Conservation (phyloP, 2,329 filamentous ascomycete species). For the Aspergillus latus region DNA sequence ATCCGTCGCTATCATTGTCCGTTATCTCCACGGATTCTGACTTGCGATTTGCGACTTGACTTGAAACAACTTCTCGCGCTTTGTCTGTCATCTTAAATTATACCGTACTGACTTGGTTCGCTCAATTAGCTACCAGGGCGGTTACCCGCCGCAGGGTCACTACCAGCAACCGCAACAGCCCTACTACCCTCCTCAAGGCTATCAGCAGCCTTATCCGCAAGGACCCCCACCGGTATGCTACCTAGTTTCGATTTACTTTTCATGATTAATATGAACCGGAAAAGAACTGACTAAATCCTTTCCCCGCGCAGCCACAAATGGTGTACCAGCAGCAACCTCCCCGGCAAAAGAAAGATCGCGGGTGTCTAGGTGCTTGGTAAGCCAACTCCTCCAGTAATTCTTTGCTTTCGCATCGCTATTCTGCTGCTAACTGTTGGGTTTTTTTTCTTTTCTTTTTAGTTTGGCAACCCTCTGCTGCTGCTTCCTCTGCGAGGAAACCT, state of each 20-base stretch:
- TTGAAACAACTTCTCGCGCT: too few species aligned
- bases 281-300: neutral
- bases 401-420: neutral
- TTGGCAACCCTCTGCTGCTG: slow-evolving; percentile 62
- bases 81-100: too few species aligned
- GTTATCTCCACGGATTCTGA: neutral
- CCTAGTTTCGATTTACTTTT: neutral
- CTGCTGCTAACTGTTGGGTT: slow-evolving; percentile 12
- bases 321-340: slow-evolving; percentile 54
- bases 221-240: slow-evolving; percentile 27
- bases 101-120: neutral
- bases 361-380: slow-evolving; percentile 55
- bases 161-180: slow-evolving; percentile 37
- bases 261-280: too few species aligned
- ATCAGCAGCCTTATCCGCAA: slow-evolving; percentile 28
- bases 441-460: slow-evolving; percentile 31
- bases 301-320: slow-evolving; percentile 32
- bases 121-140: neutral
- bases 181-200: slow-evolving; percentile 31
- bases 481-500: slow-evolving; percentile 64
- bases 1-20: neutral
- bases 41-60: neutral
- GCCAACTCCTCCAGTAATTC: slow-evolving; percentile 13
- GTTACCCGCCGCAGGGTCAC: slow-evolving; percentile 26
- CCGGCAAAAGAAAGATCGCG: slow-evolving; percentile 49